Percentiles rank a stretch among this genome's conserved stretches.
These are phyloP conservation scores for Candida nemodendra DNA, from an alignment of 805 yeast species.

Conservation along the genomic window DNA sequence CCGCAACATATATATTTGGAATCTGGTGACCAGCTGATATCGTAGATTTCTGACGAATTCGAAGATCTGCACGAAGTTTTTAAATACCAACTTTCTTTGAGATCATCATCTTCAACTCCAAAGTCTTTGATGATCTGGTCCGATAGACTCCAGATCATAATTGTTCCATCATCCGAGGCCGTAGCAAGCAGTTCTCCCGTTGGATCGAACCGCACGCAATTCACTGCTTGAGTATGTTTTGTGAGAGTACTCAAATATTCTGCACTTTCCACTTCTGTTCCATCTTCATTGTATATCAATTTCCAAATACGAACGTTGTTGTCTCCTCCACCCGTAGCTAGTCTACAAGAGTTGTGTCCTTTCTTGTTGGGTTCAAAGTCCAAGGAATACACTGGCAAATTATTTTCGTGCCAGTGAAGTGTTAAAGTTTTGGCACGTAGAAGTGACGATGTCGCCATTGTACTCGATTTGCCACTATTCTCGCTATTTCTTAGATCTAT, in stretches of 20 bases:
- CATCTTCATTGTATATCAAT: slow-evolving; percentile 22
- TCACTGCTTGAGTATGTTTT: slow-evolving; percentile 93
- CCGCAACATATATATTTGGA: slow-evolving; percentile 77
- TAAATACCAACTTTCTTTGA: slow-evolving; percentile 73
- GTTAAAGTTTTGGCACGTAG: slow-evolving; percentile 47
- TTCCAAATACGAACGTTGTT: slow-evolving; percentile 66
- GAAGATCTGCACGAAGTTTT: slow-evolving; percentile 53
- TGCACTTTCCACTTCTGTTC: slow-evolving; percentile 39
- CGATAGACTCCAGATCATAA: slow-evolving; percentile 72
- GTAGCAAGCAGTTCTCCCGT: slow-evolving; percentile 72
- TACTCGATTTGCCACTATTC: too few species aligned
- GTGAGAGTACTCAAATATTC: slow-evolving; percentile 77
- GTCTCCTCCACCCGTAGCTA: slow-evolving; percentile 95
- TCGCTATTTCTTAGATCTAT: too few species aligned
- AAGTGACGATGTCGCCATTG: slow-evolving; percentile 1
- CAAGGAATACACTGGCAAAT: slow-evolving; percentile 69
- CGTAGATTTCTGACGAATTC: slow-evolving; percentile 74
- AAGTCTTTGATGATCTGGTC: slow-evolving; percentile 57
- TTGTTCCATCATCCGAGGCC: slow-evolving; percentile 94
- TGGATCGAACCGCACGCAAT: slow-evolving; percentile 79
- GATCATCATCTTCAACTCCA: slow-evolving; percentile 56
- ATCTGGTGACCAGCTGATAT: slow-evolving; percentile 90
- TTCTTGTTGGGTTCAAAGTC: slow-evolving; percentile 52
- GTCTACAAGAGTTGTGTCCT: slow-evolving; percentile 37
- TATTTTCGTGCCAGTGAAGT: slow-evolving; percentile 73